phyloP scores from a whole-genome alignment of 2,329 filamentous ascomycete genomes.

The Fusarium hostae region DNA sequence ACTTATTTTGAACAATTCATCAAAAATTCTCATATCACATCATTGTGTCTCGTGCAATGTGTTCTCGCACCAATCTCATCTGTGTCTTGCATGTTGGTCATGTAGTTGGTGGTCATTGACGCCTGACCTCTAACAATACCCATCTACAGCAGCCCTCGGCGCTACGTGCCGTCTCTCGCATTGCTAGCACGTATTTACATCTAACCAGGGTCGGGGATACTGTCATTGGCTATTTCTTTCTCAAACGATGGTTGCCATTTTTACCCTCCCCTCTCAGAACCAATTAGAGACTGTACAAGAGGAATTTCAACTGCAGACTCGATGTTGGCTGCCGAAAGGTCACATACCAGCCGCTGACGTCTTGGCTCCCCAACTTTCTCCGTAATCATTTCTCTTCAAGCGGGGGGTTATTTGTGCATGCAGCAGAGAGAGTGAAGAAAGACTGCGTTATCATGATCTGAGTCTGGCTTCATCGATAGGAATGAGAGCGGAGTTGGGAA shows the following conservation, averaged over 20 bases:
- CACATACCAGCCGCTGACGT: conserved; percentile 36
- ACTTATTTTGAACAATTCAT: neutral
- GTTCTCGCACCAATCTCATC: neutral
- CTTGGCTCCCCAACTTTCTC: conserved; percentile 8
- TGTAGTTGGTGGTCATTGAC: conserved; percentile 10
- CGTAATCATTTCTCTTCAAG: neutral
- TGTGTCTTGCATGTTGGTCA: conserved; percentile 4
- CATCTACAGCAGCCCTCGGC: conserved; percentile 12
- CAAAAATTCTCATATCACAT: neutral
- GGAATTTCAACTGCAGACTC: conserved; percentile 15
- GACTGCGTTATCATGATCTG: conserved; percentile 5
- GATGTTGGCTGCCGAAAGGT: conserved; percentile 10
- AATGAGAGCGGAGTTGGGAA: conserved; percentile 24
- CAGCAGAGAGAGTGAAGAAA: neutral
- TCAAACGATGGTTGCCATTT: neutral
- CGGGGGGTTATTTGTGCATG: conserved; percentile 7
- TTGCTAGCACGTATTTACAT: conserved; percentile 12
- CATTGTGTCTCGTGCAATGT: neutral
- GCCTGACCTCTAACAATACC: neutral
- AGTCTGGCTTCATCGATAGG: neutral
- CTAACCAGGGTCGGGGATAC: conserved; percentile 14
- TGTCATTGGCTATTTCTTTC: conserved; percentile 8
- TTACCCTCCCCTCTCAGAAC: neutral
- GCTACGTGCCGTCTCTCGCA: conserved; percentile 34
- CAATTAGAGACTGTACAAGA: conserved; percentile 13